Evolutionary conservation across 768 basidiomycete genomes (phyloP).

Genomic region (Rhodotorula babjevae): DNA sequence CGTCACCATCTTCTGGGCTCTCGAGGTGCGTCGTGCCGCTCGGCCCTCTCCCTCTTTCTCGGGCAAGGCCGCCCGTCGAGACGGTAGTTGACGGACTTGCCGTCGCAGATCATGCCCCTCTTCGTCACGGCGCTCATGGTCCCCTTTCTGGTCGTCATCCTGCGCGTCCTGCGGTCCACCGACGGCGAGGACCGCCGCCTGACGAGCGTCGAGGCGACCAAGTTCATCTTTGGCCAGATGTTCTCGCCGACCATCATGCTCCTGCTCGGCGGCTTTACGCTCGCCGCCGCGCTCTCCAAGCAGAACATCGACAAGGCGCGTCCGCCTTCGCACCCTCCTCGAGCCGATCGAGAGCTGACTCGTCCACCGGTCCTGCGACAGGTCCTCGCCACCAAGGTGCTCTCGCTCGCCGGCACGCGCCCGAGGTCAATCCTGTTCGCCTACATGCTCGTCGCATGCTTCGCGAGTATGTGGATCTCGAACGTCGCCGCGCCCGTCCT

Average conservation of each 20-base stretch:
- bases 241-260: conserved; percentile 98
- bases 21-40: conserved; percentile 71
- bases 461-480: conserved; percentile 99
- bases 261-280: conserved; percentile 77
- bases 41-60: too few species aligned
- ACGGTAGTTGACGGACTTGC: background rate
- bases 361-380: background rate
- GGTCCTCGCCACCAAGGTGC: conserved; percentile 80
- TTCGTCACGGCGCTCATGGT: conserved; percentile 93
- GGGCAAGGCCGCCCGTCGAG: too few species aligned
- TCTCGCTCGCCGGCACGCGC: conserved; percentile 80
- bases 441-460: conserved; percentile 94
- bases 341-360: conserved; percentile 44
- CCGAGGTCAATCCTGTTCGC: conserved; percentile 83
- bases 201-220: conserved; percentile 66
- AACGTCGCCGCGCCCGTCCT: conserved; percentile 97
- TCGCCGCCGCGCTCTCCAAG: conserved; percentile 91
- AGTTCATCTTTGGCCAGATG: conserved; percentile 91
- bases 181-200: conserved; percentile 56
- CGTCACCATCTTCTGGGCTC: conserved; percentile 91
- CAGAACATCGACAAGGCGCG: conserved; percentile 76
- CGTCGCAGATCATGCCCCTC: conserved; percentile 76
- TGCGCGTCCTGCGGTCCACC: conserved; percentile 66
- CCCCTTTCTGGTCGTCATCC: conserved; percentile 78
- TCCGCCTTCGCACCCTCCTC: background rate